Evolutionary conservation across 139 green algal species (phyloP).

Genomic region (Pleodorina starrii): DNA sequence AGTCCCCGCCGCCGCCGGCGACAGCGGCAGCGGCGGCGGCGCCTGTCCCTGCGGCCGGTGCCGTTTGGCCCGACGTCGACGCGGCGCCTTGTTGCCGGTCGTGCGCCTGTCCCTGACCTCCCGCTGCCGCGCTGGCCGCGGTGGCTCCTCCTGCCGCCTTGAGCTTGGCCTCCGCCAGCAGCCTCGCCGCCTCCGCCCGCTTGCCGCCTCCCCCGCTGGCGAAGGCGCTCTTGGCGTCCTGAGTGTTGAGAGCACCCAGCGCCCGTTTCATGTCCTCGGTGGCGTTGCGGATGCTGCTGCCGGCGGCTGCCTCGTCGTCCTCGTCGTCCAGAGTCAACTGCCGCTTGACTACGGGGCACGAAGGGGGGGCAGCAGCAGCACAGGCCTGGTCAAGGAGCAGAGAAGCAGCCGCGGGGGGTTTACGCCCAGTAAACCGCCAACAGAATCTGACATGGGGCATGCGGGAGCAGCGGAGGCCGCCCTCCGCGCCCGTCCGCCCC

Average conservation of each 20-base stretch:
- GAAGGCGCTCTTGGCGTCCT: conserved; percentile 58
- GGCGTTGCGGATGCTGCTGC: conserved; percentile 63
- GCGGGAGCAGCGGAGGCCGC: too few species aligned
- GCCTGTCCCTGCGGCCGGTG: neutral
- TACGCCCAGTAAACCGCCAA: too few species aligned
- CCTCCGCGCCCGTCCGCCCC: neutral
- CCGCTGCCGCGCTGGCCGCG: conserved; percentile 8
- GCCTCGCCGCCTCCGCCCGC: conserved; percentile 66
- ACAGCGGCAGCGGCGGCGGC: neutral
- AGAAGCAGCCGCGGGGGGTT: too few species aligned
- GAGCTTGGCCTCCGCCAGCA: conserved; percentile 78
- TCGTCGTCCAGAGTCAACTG: conserved; percentile 53
- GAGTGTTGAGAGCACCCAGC: conserved; percentile 71
- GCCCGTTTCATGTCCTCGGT: conserved; percentile 85
- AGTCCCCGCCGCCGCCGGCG: conserved; percentile 57
- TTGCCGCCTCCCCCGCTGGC: conserved; percentile 67
- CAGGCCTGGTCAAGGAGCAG: neutral
- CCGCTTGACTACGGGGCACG: conserved; percentile 25
- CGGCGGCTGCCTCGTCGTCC: conserved; percentile 41
- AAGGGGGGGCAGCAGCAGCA: neutral
- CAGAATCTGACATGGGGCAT: too few species aligned
- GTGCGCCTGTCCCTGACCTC: neutral
- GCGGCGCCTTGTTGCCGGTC: conserved; percentile 2
- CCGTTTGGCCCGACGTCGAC: neutral
- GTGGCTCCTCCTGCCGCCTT: conserved; percentile 34